Percentiles rank a stretch among this genome's conserved stretches.
These are phyloP conservation scores for Aureobasidium leucospermi DNA, from an alignment of 2,329 filamentous ascomycete genomes.

Conservation along the genomic window DNA sequence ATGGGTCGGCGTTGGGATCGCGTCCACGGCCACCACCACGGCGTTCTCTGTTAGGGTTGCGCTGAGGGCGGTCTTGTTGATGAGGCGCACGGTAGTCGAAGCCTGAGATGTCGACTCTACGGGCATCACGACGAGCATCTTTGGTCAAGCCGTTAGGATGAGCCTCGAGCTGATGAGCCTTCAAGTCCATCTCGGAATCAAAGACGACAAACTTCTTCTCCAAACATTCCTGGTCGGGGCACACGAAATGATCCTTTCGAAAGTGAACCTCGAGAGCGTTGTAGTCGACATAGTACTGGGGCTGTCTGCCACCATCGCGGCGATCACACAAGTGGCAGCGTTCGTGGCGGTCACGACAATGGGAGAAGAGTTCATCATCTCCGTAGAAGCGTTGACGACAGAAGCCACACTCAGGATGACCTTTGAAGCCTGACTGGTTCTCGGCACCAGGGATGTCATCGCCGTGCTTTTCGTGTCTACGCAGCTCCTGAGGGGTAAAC, in stretches of 20 bases:
- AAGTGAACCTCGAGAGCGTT: conserved; percentile 82
- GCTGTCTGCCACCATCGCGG: conserved; percentile 53
- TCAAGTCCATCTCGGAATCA: conserved; percentile 86
- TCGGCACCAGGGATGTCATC: conserved; percentile 84
- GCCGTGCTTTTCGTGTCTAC: conserved; percentile 81
- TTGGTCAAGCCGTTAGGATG: conserved; percentile 78
- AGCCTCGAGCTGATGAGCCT: conserved; percentile 80
- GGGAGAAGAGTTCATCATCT: conserved; percentile 86
- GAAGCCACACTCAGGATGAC: conserved; percentile 90
- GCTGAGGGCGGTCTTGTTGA: conserved; percentile 48
- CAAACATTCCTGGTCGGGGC: conserved; percentile 75
- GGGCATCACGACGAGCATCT: conserved; percentile 72
- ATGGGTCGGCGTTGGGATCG: conserved; percentile 77
- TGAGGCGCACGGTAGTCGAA: conserved; percentile 77
- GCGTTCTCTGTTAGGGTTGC: conserved; percentile 27
- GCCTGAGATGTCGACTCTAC: conserved; percentile 75
- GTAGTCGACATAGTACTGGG: conserved; percentile 90
- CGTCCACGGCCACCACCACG: conserved; percentile 59
- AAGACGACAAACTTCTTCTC: conserved; percentile 99
- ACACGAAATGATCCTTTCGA: conserved; percentile 76
- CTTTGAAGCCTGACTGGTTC: conserved; percentile 92
- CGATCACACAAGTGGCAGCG: conserved; percentile 91
- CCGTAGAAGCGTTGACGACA: conserved; percentile 91
- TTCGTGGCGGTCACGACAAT: conserved; percentile 91
- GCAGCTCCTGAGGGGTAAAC: conserved; percentile 72